Evolutionary conservation across 352 stramenopile genomes (phyloP), one percentile per base, ranked within the genome.

Genomic region (Phytophthora europaea): DNA sequence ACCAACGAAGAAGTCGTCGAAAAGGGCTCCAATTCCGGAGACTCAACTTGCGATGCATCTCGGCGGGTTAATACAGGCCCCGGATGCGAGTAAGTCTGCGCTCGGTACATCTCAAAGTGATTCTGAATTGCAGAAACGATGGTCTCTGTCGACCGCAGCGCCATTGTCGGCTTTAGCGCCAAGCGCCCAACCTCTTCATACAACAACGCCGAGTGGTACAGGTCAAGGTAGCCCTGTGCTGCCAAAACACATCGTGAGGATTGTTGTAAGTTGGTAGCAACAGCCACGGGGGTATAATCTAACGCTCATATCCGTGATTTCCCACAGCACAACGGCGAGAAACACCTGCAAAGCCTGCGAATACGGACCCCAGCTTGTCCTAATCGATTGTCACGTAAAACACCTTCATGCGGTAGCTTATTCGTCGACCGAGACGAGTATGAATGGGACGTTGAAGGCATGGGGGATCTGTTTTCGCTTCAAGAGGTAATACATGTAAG

Each of bases 281-380:
- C 31, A 48, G 15, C n/a, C 26, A 26, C 56, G n/a, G 56, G 6
- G n/a, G n/a, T 20, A 7, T 53, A 23, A 31, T 59, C 38, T 62
- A 58, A 62, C 7, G 45, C 65, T 34, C 5, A 15, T 23, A 6
- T 18, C 16, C n/a, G 16, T 57, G 4, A n/a, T n/a, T 45, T 54
- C 23, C 26, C 1, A 48, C 60, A 84, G 77, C 52, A 81, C 20
- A 63, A 72, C 15, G 58, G 65, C 16, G 67, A 79, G 2, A 83
- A 81, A 36, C 51, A 82, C 6, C 48, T 82, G 3, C 79, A 80
- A 13, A 78, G 61, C 16, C 40, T 79, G 15, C 76, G 79, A 23
- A 76, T 78, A 43, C 76, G 81, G 28, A 89, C 81, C 20, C 79
- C 79, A 57, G 79, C 75, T 16, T 72, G 38, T 57, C 74, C 50